These are phyloP conservation scores for Myxozyma monticola DNA, from an alignment of 805 yeast genomes.

Conservation along the genomic window DNA sequence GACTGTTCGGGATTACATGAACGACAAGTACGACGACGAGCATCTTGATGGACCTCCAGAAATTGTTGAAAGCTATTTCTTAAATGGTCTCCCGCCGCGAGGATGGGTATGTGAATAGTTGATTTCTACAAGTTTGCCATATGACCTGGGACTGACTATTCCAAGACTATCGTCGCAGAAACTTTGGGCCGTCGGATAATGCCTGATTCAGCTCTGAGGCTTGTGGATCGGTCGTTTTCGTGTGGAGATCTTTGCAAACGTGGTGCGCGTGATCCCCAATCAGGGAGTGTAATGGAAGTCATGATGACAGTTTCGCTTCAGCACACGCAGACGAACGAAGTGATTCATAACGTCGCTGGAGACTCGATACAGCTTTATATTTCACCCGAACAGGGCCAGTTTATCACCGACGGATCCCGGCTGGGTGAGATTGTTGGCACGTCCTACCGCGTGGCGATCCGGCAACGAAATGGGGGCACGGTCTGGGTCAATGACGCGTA, in stretches of 20 bases:
- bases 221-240: constrained; percentile 26
- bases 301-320: constrained; percentile 25
- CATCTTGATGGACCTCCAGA: constrained; percentile 25
- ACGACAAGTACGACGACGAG: constrained; percentile 12
- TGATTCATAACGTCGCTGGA: constrained; percentile 20
- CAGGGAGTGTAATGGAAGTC: constrained; percentile 21
- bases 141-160: not conserved
- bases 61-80: constrained; percentile 14
- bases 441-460: constrained; percentile 12
- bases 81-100: constrained; percentile 25
- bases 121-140: not conserved
- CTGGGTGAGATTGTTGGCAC: constrained; percentile 20
- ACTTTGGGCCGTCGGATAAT: constrained; percentile 17
- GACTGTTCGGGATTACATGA: constrained; percentile 21
- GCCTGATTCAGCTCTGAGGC: constrained; percentile 26
- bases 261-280: constrained; percentile 14
- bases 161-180: constrained; percentile 23
- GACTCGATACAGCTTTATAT: constrained; percentile 19
- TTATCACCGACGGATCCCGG: constrained; percentile 19
- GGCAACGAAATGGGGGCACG: constrained; percentile 15
- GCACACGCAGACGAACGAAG: constrained; percentile 27
- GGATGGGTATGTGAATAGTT: constrained; percentile 23
- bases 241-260: constrained; percentile 26
- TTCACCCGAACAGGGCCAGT: constrained; percentile 24
- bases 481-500: constrained; percentile 23